Evolutionary conservation across 768 basidiomycete species (phyloP).

Genomic region (Lentinula edodes): DNA sequence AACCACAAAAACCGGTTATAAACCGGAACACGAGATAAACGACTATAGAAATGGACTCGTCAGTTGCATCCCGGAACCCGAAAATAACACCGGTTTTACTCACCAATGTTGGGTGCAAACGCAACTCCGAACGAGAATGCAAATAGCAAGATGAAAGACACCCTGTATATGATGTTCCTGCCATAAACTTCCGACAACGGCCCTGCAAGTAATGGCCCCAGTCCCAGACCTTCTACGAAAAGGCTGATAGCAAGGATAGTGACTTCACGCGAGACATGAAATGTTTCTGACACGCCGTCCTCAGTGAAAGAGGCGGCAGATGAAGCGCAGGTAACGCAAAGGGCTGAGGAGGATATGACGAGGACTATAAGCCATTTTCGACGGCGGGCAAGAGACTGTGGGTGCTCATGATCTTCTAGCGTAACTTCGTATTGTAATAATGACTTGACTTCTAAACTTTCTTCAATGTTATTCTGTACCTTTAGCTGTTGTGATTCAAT

Average conservation of each 20-base stretch:
- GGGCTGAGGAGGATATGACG: constrained; percentile 39
- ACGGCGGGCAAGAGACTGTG: constrained; percentile 30
- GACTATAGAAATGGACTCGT: constrained; percentile 24
- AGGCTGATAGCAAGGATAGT: constrained; percentile 51
- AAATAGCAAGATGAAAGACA: constrained; percentile 58
- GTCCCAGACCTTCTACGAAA: constrained; percentile 54
- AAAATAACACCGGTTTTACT: constrained; percentile 12
- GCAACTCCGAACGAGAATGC: constrained; percentile 66
- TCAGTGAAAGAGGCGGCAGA: constrained; percentile 63
- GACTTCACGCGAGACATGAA: constrained; percentile 40
- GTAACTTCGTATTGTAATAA: constrained; percentile 14
- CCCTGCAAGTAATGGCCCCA: constrained; percentile 52
- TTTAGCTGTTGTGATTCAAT: neutral
- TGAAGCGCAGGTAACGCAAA: constrained; percentile 51
- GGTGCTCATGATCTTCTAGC: constrained; percentile 36
- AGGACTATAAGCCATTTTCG: constrained; percentile 46
- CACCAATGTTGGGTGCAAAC: constrained; percentile 63
- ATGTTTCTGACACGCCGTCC: constrained; percentile 43
- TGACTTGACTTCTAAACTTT: neutral
- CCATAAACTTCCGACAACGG: constrained; percentile 58
- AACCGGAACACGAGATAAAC: constrained; percentile 58
- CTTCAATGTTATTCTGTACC: neutral
- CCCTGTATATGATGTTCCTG: constrained; percentile 54
- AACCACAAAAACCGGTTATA: constrained; percentile 49
- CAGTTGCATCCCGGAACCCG: neutral